phyloP scores from a whole-genome alignment of 2,329 filamentous ascomycete species.

The Didymella glomerata region DNA sequence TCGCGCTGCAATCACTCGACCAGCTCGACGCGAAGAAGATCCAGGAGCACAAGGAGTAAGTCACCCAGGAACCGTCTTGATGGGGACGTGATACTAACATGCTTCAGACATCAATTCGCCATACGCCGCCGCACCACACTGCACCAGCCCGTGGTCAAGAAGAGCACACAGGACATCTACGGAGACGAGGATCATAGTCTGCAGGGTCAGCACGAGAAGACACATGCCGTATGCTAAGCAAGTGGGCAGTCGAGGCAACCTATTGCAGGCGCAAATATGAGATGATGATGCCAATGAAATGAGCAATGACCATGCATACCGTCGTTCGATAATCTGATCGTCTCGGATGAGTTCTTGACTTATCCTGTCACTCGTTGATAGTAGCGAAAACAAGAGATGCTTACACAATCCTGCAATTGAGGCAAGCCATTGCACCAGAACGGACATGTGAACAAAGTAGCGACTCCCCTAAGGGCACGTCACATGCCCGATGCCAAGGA shows the following conservation, averaged over 20 bases:
- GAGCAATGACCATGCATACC: neutral
- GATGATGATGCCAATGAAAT: neutral
- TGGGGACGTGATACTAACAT: neutral
- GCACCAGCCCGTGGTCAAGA: slow-evolving; percentile 41
- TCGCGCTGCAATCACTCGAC: slow-evolving; percentile 75
- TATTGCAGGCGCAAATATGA: neutral
- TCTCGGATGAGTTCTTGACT: no score
- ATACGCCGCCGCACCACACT: slow-evolving; percentile 42
- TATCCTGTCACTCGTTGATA: neutral
- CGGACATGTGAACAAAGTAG: neutral
- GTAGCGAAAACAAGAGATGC: neutral
- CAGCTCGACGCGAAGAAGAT: slow-evolving; percentile 77
- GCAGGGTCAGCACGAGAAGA: slow-evolving; percentile 90
- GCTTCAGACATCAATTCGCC: slow-evolving; percentile 21
- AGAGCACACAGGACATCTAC: slow-evolving; percentile 56
- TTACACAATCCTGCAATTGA: neutral
- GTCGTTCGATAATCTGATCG: neutral
- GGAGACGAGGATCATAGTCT: slow-evolving; percentile 88
- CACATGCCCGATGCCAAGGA: neutral
- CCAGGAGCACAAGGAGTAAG: slow-evolving; percentile 71
- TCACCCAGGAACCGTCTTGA: neutral
- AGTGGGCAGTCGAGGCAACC: no score
- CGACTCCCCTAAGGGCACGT: neutral
- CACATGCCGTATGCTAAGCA: slow-evolving; percentile 78
- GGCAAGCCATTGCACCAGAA: neutral